phyloP scores from a whole-genome alignment of 148 eudicot genomes.

The Pharnaceum exiguum region DNA sequence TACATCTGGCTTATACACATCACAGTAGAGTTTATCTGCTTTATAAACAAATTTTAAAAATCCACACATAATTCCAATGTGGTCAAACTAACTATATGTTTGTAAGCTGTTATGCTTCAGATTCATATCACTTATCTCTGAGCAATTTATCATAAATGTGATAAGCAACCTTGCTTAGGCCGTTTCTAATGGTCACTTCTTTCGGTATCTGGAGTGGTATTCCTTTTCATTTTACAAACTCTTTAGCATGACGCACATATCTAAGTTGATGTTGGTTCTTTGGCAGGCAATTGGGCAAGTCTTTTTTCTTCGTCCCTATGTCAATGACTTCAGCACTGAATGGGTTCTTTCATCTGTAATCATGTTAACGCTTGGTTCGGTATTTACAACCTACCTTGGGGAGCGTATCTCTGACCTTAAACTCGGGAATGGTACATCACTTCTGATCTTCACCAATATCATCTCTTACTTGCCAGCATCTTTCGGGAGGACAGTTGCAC shows the following conservation, averaged over 20 bases:
- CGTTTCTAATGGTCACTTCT: too few relatives aligned
- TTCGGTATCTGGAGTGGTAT: too few relatives aligned
- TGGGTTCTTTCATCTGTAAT: constrained; percentile 84
- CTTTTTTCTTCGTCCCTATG: constrained; percentile 92
- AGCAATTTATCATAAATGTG: too few relatives aligned
- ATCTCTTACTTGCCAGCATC: constrained; percentile 97
- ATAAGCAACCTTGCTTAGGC: too few relatives aligned
- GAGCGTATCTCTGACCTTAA: constrained; percentile 92
- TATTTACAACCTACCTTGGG: constrained; percentile 81
- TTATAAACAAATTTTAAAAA: too few relatives aligned
- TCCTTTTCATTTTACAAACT: too few relatives aligned
- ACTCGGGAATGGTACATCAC: constrained; percentile 98
- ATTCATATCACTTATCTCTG: too few relatives aligned
- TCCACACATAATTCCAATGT: too few relatives aligned
- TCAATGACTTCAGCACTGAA: constrained; percentile 77
- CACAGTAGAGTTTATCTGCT: too few relatives aligned
- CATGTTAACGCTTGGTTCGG: constrained; percentile 91
- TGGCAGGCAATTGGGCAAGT: constrained; percentile 98
- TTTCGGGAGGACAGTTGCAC: constrained; percentile 88
- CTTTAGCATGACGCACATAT: background rate
- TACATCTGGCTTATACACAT: too few relatives aligned
- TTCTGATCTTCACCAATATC: constrained; percentile 93
- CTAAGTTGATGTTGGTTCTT: background rate
- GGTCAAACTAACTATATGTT: too few relatives aligned
- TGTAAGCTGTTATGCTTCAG: too few relatives aligned